Percentiles rank a stretch among this genome's conserved stretches.
These are phyloP conservation scores for Candida vaughaniae DNA, from an alignment of 805 yeast species.

Conservation along the genomic window DNA sequence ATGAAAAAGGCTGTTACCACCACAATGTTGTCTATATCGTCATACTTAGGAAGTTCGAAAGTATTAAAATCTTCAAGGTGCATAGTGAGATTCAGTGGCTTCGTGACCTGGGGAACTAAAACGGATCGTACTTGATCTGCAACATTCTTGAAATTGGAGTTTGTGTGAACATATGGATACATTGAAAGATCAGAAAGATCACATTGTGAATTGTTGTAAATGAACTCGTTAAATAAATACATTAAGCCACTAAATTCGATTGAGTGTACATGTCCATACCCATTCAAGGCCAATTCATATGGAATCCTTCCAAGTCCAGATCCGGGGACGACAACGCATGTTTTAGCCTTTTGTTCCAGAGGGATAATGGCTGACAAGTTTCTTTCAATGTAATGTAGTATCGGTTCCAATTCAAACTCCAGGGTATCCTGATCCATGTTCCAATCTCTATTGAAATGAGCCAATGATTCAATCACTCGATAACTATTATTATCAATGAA, in stretches of 20 bases:
- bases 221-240: constrained; percentile 65
- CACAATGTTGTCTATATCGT: constrained; percentile 45
- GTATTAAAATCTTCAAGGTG: constrained; percentile 65
- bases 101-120: constrained; percentile 22
- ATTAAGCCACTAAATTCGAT: constrained; percentile 76
- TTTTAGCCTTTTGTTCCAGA: constrained; percentile 26
- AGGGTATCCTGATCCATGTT: constrained; percentile 25
- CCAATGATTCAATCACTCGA: constrained; percentile 61
- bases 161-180: constrained; percentile 58
- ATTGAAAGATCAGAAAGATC: constrained; percentile 20
- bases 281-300: constrained; percentile 52
- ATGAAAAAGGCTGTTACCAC: constrained; percentile 74
- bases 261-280: constrained; percentile 56
- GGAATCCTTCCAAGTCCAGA: constrained; percentile 83
- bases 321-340: constrained; percentile 76
- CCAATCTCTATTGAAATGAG: constrained; percentile 85
- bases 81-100: constrained; percentile 50
- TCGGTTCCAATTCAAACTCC: constrained; percentile 39
- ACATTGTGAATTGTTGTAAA: constrained; percentile 32
- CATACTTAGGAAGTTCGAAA: constrained; percentile 35
- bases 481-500: constrained; percentile 17
- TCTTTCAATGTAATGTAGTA: constrained; percentile 49
- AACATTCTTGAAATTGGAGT: constrained; percentile 58
- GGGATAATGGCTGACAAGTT: constrained; percentile 40
- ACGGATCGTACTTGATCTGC: constrained; percentile 51